These are phyloP conservation scores for Ricinus communis DNA, from an alignment of 345 rosid genomes.

Conservation along the genomic window DNA sequence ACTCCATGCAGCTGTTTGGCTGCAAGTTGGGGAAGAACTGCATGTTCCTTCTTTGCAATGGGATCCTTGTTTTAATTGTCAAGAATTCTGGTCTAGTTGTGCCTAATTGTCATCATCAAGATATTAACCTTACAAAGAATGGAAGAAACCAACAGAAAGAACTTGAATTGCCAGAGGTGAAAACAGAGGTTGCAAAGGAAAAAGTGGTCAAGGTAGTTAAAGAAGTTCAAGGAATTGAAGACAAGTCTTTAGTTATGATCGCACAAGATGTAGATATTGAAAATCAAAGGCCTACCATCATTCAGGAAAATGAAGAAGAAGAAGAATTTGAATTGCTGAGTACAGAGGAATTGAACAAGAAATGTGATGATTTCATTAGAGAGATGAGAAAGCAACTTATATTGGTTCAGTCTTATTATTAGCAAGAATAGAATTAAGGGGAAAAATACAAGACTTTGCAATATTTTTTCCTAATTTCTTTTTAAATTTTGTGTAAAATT, in stretches of 20 bases:
- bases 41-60: conserved; percentile 73
- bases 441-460: too few species aligned
- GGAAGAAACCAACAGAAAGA: conserved; percentile 19
- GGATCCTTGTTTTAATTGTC: conserved; percentile 51
- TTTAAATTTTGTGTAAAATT: neutral
- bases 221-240: conserved; percentile 14
- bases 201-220: conserved; percentile 19
- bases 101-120: conserved; percentile 23
- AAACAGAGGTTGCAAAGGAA: conserved; percentile 16
- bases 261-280: conserved; percentile 4
- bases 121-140: conserved; percentile 1
- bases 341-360: conserved; percentile 62
- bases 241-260: neutral
- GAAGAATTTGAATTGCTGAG: conserved; percentile 34
- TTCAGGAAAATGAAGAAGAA: conserved; percentile 18
- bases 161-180: conserved; percentile 14
- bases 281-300: conserved; percentile 7
- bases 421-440: too few species aligned
- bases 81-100: conserved; percentile 42
- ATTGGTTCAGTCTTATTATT: conserved; percentile 8
- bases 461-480: too few species aligned
- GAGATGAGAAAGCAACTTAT: conserved; percentile 43
- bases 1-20: conserved; percentile 20
- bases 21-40: conserved; percentile 46
- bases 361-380: conserved; percentile 68